Conservation (phyloP, 2,329 filamentous ascomycete genomes). For the Aspergillus ochraceus region DNA sequence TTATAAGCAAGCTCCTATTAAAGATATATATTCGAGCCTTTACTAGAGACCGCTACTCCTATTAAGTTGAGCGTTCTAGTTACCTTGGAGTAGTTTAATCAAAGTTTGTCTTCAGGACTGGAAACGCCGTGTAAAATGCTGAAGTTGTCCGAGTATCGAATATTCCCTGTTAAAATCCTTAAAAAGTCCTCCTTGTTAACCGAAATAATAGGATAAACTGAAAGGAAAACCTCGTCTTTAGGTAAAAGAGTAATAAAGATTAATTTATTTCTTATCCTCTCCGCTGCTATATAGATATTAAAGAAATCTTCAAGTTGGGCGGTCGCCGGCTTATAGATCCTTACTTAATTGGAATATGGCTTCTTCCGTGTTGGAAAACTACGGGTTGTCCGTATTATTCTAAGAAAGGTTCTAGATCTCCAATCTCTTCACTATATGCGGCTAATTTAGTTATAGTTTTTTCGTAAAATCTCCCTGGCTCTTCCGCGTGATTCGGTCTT, state of each 20-base stretch:
- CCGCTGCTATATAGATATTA: not conserved
- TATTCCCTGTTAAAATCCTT: too few species aligned
- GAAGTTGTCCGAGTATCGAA: too few species aligned
- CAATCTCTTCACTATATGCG: conserved; percentile 12
- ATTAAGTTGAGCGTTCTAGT: not conserved
- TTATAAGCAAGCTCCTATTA: not conserved
- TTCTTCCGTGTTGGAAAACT: conserved; percentile 12
- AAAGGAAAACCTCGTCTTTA: not conserved
- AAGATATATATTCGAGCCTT: not conserved
- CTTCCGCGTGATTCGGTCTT: conserved; percentile 8
- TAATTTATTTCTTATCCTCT: not conserved
- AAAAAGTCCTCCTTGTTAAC: too few species aligned
- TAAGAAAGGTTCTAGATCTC: conserved; percentile 6
- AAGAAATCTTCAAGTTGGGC: too few species aligned
- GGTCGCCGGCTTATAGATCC: too few species aligned
- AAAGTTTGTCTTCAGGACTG: not conserved
- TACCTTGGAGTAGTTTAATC: not conserved
- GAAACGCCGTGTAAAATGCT: not conserved
- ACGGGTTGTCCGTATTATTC: conserved; percentile 15
- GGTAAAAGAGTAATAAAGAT: not conserved
- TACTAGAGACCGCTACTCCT: not conserved
- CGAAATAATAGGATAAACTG: not conserved
- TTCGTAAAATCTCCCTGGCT: conserved; percentile 12
- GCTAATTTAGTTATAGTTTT: conserved; percentile 6
- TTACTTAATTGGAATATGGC: not conserved